These are phyloP conservation scores for Malassezia restricta DNA, from an alignment of 1,284 basidiomycete species.

Conservation along the genomic window DNA sequence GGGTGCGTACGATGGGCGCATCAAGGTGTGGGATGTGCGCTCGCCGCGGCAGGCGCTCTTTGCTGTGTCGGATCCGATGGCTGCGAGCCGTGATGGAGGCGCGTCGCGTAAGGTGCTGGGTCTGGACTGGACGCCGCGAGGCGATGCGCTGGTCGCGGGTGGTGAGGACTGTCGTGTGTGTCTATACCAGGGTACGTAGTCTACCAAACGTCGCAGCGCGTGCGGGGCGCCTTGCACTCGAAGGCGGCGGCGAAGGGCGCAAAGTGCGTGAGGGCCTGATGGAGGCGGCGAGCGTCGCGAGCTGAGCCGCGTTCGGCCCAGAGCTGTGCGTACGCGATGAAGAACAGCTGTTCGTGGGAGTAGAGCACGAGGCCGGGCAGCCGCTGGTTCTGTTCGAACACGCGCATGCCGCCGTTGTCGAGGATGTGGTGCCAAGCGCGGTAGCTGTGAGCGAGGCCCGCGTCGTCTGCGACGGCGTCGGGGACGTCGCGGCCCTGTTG, in stretches of 20 bases:
- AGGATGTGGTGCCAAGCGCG: conserved; percentile 44
- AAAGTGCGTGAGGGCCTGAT: conserved; percentile 21
- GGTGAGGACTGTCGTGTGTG: conserved; percentile 30
- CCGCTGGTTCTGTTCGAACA: conserved; percentile 31
- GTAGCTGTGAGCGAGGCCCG: conserved; percentile 46
- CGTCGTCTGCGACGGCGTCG: conserved; percentile 61
- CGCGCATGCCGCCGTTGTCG: conserved; percentile 21
- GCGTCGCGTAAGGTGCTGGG: conserved; percentile 23
- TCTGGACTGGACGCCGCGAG: conserved; percentile 32
- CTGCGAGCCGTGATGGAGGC: background rate
- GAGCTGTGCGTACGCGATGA: conserved; percentile 35
- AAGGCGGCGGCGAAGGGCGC: conserved; percentile 35
- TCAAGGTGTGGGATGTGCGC: conserved; percentile 40
- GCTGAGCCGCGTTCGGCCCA: conserved; percentile 33
- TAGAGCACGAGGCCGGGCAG: conserved; percentile 42
- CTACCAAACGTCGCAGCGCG: conserved; percentile 42
- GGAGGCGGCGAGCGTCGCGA: conserved; percentile 30
- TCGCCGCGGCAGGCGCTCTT: conserved; percentile 37
- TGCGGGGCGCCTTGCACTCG: conserved; percentile 32
- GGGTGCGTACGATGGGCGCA: conserved; percentile 22
- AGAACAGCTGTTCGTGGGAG: conserved; percentile 47
- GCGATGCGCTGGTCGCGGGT: conserved; percentile 34
- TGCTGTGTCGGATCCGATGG: conserved; percentile 16
- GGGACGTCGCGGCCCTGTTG: conserved; percentile 62
- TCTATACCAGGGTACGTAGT: conserved; percentile 12